These are phyloP conservation scores for Phytophthora lateralis DNA, from an alignment of 352 stramenopile species.

Conservation along the genomic window DNA sequence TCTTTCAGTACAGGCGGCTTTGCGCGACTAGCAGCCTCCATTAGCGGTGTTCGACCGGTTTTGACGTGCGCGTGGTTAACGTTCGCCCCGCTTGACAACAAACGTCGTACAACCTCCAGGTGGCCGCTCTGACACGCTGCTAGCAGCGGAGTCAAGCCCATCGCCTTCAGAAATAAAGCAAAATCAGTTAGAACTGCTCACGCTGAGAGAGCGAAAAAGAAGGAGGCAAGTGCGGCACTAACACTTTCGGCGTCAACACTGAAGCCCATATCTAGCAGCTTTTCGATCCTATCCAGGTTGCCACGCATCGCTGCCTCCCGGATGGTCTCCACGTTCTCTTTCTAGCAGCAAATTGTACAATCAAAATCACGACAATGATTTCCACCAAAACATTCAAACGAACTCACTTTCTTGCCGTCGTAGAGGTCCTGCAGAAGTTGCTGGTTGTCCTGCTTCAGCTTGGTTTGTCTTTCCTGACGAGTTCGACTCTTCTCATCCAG, in stretches of 20 bases:
- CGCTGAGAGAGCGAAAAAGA: background rate
- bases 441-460: conserved; percentile 49
- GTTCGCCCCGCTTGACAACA: conserved; percentile 49
- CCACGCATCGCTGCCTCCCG: conserved; percentile 68
- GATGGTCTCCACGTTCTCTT: conserved; percentile 72
- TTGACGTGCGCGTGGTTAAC: conserved; percentile 62
- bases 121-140: conserved; percentile 59
- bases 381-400: background rate
- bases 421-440: conserved; percentile 42
- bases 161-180: conserved; percentile 41
- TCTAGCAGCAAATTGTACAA: conserved; percentile 26
- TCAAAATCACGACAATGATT: background rate
- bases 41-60: conserved; percentile 60
- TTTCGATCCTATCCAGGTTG: conserved; percentile 49
- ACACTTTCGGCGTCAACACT: conserved; percentile 66
- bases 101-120: conserved; percentile 47
- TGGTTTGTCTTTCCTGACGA: conserved; percentile 35
- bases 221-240: conserved; percentile 1
- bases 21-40: conserved; percentile 59
- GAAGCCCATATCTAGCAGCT: conserved; percentile 58
- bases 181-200: background rate
- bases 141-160: conserved; percentile 70
- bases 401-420: conserved; percentile 39
- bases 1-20: conserved; percentile 49
- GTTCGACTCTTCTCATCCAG: conserved; percentile 38